Evolutionary conservation across 2,329 filamentous ascomycete genomes (phyloP), one percentile per base, ranked within the genome.

Genomic region (Nigrospora osmanthi): DNA sequence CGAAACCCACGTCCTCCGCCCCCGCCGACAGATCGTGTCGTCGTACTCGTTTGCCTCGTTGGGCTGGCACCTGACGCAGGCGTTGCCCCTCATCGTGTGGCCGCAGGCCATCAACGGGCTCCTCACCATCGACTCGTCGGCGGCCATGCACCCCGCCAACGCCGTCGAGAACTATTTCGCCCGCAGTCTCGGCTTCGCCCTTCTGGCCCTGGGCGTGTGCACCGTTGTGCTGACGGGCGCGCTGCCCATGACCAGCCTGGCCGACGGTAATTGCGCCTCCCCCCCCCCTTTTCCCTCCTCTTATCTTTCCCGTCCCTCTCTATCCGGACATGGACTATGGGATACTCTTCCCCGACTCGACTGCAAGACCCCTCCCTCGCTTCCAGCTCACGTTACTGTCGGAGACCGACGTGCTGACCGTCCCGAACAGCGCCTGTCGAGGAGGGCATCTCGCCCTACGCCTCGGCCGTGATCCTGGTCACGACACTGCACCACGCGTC

Each of bases 131-230:
- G 46, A 52, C 34, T 32, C 43, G 14, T 17, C 40, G 11, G 12
- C 44, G 3, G 46, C 35, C 33, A 30, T 37, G n/a, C 14, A 42
- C 30, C 45, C 45, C 45, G 28, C 37, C 14, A 35, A 52, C 79
- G 81, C 66, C 19, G 70, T 88, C 31, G 85, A 89, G 63, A 66
- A 77, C 45, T 91, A 91, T 72, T 82, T 90, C 61, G 80, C 80
- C 42, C 83, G 86, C 36, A 79, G 75, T 28, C 73, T 89, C 1
- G 87, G 84, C 50, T 69, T 90, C 46, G 69, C 80, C 30, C 73
- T 89, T 38, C 68, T 89, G 17, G 68, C 80, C 11, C 66, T 91
- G 28, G 81, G 80, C 31, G 58, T 81, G 7, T 64, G 85, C 12
- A 73, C 75, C n/a, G 65, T 89, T 34, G 70, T 87, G 33, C 72